These are phyloP conservation scores for Diplodia intermedia DNA, from an alignment of 2,329 filamentous ascomycete genomes.

Conservation along the genomic window DNA sequence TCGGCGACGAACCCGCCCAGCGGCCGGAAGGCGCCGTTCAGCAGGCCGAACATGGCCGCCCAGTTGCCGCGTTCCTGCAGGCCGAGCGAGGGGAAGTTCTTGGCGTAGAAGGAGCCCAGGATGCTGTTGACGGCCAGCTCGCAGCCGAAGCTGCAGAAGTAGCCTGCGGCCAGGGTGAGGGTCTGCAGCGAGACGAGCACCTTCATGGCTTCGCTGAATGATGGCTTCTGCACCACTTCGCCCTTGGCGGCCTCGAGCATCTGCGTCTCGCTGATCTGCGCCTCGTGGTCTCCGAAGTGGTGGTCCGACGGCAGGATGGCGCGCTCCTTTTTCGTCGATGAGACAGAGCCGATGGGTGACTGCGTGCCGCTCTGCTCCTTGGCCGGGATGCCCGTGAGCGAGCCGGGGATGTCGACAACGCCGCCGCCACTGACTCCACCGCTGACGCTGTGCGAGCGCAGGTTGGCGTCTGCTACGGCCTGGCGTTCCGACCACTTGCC, in stretches of 20 bases:
- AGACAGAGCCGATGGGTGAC: conserved; percentile 42
- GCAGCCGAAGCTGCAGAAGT: conserved; percentile 67
- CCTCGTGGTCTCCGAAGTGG: conserved; percentile 51
- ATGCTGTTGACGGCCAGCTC: conserved; percentile 68
- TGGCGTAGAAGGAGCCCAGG: conserved; percentile 64
- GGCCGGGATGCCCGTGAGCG: conserved; percentile 57
- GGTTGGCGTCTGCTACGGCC: conserved; percentile 62
- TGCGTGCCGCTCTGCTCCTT: conserved; percentile 47
- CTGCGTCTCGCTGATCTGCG: conserved; percentile 57
- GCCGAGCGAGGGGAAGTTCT: conserved; percentile 61
- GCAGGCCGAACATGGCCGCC: conserved; percentile 77
- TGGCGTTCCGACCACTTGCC: conserved; percentile 81
- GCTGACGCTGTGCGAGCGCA: conserved; percentile 51
- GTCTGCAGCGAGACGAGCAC: conserved; percentile 69
- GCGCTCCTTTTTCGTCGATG: conserved; percentile 49
- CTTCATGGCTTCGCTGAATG: conserved; percentile 63
- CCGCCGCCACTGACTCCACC: conserved; percentile 50
- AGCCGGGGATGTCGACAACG: conserved; percentile 51
- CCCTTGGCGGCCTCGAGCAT: conserved; percentile 63
- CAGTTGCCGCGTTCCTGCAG: conserved; percentile 65
- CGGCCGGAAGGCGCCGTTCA: conserved; percentile 73
- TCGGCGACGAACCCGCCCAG: conserved; percentile 69
- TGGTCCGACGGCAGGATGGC: conserved; percentile 38
- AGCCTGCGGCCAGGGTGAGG: conserved; percentile 59
- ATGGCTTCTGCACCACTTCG: conserved; percentile 69